Conservation (phyloP, 495 filamentous ascomycete species). For the Friedmanniomyces simplex region DNA sequence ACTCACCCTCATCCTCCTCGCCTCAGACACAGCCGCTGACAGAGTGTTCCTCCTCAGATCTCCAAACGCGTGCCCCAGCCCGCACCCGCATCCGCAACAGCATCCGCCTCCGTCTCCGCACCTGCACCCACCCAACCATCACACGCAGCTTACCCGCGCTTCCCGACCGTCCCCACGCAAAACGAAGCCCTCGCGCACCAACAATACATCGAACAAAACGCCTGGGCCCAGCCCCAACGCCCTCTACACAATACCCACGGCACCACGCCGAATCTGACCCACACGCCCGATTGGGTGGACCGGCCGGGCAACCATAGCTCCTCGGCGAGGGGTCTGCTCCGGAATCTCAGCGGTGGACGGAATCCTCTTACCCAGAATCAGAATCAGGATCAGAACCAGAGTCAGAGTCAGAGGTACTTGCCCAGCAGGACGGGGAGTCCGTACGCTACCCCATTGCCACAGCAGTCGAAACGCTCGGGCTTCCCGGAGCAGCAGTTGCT, state of each 20-base stretch:
- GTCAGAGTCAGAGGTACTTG: too few relatives aligned
- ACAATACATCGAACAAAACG: constrained; percentile 21
- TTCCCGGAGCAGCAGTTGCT: background rate
- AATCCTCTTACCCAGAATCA: too few relatives aligned
- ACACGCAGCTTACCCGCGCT: background rate
- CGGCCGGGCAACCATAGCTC: background rate
- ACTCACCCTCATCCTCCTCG: background rate
- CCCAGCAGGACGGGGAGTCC: background rate
- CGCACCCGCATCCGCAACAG: constrained; percentile 1
- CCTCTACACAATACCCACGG: constrained; percentile 2
- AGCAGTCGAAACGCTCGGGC: constrained; percentile 3
- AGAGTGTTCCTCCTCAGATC: background rate
- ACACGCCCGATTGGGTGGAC: constrained; percentile 22
- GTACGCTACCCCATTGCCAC: constrained; percentile 9
- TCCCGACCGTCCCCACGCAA: background rate
- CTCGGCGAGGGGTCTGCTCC: constrained; percentile 6
- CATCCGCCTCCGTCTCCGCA: too few relatives aligned
- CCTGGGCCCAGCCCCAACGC: constrained; percentile 19
- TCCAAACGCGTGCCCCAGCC: constrained; percentile 1
- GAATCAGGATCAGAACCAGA: too few relatives aligned
- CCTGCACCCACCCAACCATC: background rate
- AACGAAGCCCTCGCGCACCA: constrained; percentile 20
- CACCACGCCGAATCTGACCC: constrained; percentile 12
- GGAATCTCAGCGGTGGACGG: constrained; percentile 2
- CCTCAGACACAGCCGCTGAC: background rate